Evolutionary conservation across 768 basidiomycete genomes (phyloP).

Genomic region (Tulasnella sp.): DNA sequence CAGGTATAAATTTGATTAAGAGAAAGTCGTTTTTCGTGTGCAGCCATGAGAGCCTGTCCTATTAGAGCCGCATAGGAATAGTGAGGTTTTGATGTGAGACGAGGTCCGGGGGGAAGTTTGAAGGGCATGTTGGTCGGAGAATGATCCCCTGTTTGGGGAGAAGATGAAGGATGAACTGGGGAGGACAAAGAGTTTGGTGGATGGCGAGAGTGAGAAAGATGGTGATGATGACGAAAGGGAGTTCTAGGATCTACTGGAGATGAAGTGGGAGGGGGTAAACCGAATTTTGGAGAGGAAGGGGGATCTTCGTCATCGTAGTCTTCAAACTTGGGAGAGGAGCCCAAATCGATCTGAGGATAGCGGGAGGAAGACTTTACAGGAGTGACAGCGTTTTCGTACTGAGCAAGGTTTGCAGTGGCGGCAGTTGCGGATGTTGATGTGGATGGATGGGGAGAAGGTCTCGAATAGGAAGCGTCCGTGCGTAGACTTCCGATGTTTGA

Average conservation of each 20-base stretch:
- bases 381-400: too few species aligned
- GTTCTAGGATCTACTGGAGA: slow-evolving; percentile 10
- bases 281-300: neutral
- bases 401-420: neutral
- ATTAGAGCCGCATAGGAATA: slow-evolving; percentile 91
- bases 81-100: slow-evolving; percentile 65
- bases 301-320: too few species aligned
- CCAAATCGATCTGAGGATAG: neutral
- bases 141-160: slow-evolving; percentile 7
- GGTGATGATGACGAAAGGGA: slow-evolving; percentile 13
- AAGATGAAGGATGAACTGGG: slow-evolving; percentile 7
- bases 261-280: slow-evolving; percentile 2
- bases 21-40: slow-evolving; percentile 68
- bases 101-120: slow-evolving; percentile 71
- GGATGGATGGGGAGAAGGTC: too few species aligned
- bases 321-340: slow-evolving; percentile 1
- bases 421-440: neutral
- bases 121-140: slow-evolving; percentile 34
- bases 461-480: too few species aligned
- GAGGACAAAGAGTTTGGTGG: slow-evolving; percentile 2
- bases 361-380: too few species aligned
- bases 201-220: slow-evolving; percentile 1
- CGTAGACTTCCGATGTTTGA: too few species aligned
- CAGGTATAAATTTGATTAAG: slow-evolving; percentile 94
- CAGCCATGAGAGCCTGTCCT: slow-evolving; percentile 85